Conservation (phyloP, 768 basidiomycete genomes). For the Lactifluus echinatus region DNA sequence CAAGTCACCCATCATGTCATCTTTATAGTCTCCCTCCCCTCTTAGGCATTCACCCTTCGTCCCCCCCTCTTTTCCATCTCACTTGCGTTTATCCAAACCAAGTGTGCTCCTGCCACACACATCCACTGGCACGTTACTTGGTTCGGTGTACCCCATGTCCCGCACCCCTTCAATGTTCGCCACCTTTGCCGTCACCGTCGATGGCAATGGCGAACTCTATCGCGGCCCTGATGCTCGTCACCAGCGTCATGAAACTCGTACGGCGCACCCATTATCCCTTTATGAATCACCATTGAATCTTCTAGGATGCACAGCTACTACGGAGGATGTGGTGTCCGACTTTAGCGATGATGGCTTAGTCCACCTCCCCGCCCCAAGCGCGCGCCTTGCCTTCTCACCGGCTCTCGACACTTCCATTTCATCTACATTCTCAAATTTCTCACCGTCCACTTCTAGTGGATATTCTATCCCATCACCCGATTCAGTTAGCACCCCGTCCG, state of each 20-base stretch:
- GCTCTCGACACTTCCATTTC: conserved; percentile 18
- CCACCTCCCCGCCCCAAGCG: conserved; percentile 14
- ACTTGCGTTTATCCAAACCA: not conserved
- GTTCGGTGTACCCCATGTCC: conserved; percentile 7
- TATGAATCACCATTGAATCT: not conserved
- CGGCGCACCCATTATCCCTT: not conserved
- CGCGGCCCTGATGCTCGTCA: conserved; percentile 6
- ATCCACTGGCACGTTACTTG: not conserved
- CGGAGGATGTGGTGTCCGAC: conserved; percentile 4
- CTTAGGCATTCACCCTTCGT: not conserved
- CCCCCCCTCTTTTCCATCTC: conserved; percentile 4
- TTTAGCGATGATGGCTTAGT: conserved; percentile 2
- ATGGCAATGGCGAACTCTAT: not conserved
- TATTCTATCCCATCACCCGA: conserved; percentile 14
- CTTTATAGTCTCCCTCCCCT: conserved; percentile 17
- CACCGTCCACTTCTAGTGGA: conserved; percentile 18
- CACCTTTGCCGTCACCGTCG: conserved; percentile 13
- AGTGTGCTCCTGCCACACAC: not conserved
- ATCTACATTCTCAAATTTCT: conserved; percentile 16
- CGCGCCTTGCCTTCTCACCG: conserved; percentile 8
- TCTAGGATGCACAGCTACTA: not conserved
- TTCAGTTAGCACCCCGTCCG: conserved; percentile 8
- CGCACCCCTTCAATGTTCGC: conserved; percentile 12
- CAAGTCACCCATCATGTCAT: conserved; percentile 16
- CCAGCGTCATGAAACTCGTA: conserved; percentile 1